Conservation (phyloP, 495 filamentous ascomycete genomes). For the Podospora sp. region DNA sequence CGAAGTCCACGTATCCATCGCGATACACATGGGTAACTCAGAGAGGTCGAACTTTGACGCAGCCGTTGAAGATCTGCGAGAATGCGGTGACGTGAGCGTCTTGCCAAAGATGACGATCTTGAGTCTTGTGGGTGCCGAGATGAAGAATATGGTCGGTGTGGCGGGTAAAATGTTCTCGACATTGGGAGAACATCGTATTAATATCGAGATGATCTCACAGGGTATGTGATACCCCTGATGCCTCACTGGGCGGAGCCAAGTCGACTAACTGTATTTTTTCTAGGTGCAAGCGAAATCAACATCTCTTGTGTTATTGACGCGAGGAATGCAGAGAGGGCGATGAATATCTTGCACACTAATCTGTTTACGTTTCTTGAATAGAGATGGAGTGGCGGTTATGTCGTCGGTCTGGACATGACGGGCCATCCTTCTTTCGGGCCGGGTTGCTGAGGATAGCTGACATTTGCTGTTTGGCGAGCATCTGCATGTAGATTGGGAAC, state of each 20-base stretch:
- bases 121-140: slow-evolving; percentile 85
- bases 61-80: slow-evolving; percentile 66
- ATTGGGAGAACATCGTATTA: slow-evolving; percentile 82
- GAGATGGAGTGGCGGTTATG: slow-evolving; percentile 13
- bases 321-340: slow-evolving; percentile 82
- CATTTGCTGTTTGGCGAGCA: slow-evolving; percentile 3
- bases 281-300: slow-evolving; percentile 97
- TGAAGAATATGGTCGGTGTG: slow-evolving; percentile 94
- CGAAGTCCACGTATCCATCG: slow-evolving; percentile 95
- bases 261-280: slow-evolving; percentile 8
- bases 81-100: slow-evolving; percentile 83
- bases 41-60: slow-evolving; percentile 65
- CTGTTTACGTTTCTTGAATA: slow-evolving; percentile 72
- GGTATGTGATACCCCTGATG: slow-evolving; percentile 54
- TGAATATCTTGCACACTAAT: slow-evolving; percentile 93
- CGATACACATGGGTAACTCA: slow-evolving; percentile 76
- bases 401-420: background rate
- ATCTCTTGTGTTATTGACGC: slow-evolving; percentile 97
- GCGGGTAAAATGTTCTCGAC: slow-evolving; percentile 88
- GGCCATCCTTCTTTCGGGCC: too few relatives aligned
- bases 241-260: background rate
- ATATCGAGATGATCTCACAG: slow-evolving; percentile 98
- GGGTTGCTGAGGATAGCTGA: background rate
- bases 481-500: background rate
- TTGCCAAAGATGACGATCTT: slow-evolving; percentile 88